Evolutionary conservation across 169 alveolate genomes (phyloP), one percentile per base, ranked within the genome.

Genomic region (Cryptosporidium bovis): DNA sequence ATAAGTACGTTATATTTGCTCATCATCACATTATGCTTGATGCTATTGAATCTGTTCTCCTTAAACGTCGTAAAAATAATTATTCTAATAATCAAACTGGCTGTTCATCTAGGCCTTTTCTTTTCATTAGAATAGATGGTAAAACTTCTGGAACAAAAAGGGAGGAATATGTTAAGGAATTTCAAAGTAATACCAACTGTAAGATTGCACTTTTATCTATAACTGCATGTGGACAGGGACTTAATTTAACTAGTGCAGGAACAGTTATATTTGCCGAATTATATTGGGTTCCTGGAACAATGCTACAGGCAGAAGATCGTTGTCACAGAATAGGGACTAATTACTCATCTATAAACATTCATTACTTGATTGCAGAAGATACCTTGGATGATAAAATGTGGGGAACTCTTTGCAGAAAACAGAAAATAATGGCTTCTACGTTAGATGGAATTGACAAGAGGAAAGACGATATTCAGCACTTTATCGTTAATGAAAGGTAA

Each of bases 301-400:
- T 97, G 96, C 90, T 94, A 18, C 98, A 98, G 93, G 99, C 99
- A 12, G 99, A 98, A 91, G 99, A 97, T 91, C 91, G 99, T 31
- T 99, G 97, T 33, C 99, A 98, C 91, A 93, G 99, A 55, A 97
- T 98, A 27, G 99, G 99, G 12, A 92, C 95, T 15, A 85, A 92
- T 66, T 93, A 92, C 90, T 77, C 93, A 18, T 66, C 82, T 24
- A 91, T 95, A 60, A 89, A 95, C 66, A 83, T 95, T 24, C 95
- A 95, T 91, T 95, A 95, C 69, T 83, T 95, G 46, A 93, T 95
- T 58, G 98, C 98, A 16, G 93, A 92, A 68, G 87, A 91, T 65
- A 90, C 96, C 20, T 71, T 93, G 44, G 96, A 94, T 51, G 96
- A 94, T 71, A 64, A 87, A 36, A 91, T 94, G 77, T 94, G 96